Base-by-base conservation (phyloP, 2,329 filamentous ascomycete genomes). In the Trichoderma koningiopsis region DNA sequence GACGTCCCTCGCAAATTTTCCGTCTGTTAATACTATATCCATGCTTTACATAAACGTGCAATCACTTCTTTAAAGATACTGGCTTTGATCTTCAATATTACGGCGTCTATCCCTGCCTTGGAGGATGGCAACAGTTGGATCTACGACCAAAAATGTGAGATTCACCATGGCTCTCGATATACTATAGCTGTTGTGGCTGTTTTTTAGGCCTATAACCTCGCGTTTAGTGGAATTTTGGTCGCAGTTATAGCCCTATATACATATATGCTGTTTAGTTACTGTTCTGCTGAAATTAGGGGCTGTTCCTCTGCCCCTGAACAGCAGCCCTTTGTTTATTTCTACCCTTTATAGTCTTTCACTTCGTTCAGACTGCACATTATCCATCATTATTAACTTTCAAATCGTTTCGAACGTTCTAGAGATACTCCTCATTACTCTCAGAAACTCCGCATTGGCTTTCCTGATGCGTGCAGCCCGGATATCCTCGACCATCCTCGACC, bases 341-440 rank as follows among this genome's bases (percentile, higher is more conserved):
- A 10, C 43, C 6, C 52, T 64, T 43, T 33, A 2, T 1, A 7
- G 24, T 7, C 27, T 52, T 56, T 1, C 49, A 64, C 4, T 2
- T n/a, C 55, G 24, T 37, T 5, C 33, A 64, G 22, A 43, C 4
- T 3, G 2, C 5, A 0, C 11, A 16, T 6, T 19, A 16, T 2
- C 1, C 0, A 3, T 10, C 16, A 43, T 0, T 31, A 2, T 4
- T 43, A 7, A 2, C 1, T 1, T 1, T 0, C 3, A 19, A 24
- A 22, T 4, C 5, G 24, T 33, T 33, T 0, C 16, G 19, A 7
- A 31, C 0, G 11, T 1, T 13, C 14, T 13, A 43, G 7, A 31
- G 24, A 56, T 31, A 11, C 27, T 1, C 27, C 8, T 4, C 19
- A 19, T 19, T 0, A 5, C 5, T 43, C 24, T 19, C 2, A 22